A percentile compares a stretch with the other conserved stretches of the same genome.
phyloP scores from a whole-genome alignment of 2,329 filamentous ascomycete genomes.

The Ascosphaera acerosa region DNA sequence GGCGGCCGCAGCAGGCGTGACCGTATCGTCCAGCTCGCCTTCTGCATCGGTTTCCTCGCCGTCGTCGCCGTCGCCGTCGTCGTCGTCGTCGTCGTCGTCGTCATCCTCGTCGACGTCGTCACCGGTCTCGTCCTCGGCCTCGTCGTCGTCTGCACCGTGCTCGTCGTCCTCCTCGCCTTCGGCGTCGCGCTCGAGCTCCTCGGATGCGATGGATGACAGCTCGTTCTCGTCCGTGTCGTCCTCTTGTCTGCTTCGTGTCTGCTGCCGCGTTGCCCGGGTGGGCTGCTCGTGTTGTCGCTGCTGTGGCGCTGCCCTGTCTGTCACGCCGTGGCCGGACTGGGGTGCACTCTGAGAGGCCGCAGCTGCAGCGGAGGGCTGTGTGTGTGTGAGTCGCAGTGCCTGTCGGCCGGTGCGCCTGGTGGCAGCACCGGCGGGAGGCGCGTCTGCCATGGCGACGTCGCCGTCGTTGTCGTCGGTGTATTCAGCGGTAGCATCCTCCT shows the following conservation, averaged over 20 bases:
- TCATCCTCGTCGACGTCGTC: slow-evolving; percentile 19
- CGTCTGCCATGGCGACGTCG: slow-evolving; percentile 10
- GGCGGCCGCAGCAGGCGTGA: slow-evolving; percentile 10
- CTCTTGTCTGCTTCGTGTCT: neutral
- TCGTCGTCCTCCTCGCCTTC: slow-evolving; percentile 24
- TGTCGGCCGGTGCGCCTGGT: neutral
- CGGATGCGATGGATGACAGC: neutral
- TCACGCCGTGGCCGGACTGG: no score
- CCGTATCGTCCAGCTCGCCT: slow-evolving; percentile 10
- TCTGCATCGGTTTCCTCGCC: slow-evolving; percentile 8
- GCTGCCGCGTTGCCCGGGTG: neutral
- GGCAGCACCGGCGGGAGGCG: neutral
- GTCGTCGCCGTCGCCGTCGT: slow-evolving; percentile 22
- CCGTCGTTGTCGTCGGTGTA: slow-evolving; percentile 14
- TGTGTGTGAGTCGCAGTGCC: neutral
- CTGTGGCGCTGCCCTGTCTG: no score
- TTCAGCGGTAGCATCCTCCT: slow-evolving; percentile 9
- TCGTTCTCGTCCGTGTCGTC: neutral
- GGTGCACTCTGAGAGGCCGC: no score
- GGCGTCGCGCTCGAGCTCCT: slow-evolving; percentile 17
- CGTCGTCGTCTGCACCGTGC: slow-evolving; percentile 20
- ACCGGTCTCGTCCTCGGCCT: slow-evolving; percentile 24
- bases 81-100: slow-evolving; percentile 22
- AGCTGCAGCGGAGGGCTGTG: neutral
- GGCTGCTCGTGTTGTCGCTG: neutral